These are phyloP conservation scores for Durotheca rogersii DNA, from an alignment of 495 filamentous ascomycete genomes.

Conservation along the genomic window DNA sequence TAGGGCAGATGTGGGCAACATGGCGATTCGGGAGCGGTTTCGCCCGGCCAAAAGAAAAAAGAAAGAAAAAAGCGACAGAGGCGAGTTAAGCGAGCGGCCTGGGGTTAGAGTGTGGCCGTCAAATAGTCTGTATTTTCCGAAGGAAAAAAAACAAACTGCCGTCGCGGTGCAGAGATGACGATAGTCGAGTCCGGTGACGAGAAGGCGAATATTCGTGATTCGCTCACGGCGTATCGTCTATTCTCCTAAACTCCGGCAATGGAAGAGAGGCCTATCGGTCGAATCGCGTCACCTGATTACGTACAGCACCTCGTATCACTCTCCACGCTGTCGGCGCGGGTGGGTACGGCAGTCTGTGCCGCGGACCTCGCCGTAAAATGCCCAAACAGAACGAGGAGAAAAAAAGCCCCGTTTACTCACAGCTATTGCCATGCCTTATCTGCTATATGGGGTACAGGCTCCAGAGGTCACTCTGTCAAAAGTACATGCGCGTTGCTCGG, in stretches of 20 bases:
- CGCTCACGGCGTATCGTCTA: not conserved
- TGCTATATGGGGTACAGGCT: not conserved
- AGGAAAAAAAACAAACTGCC: too few relatives aligned
- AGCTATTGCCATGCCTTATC: too few relatives aligned
- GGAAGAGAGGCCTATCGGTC: conserved; percentile 1
- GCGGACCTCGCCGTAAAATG: too few relatives aligned
- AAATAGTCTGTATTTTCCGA: too few relatives aligned
- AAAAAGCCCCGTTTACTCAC: not conserved
- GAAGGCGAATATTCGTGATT: conserved; percentile 6
- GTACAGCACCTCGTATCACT: not conserved
- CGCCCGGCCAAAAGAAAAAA: not conserved
- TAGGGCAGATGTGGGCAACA: not conserved
- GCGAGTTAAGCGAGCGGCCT: too few relatives aligned
- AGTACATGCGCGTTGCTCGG: not conserved
- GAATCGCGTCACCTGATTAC: conserved; percentile 11
- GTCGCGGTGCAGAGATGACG: too few relatives aligned
- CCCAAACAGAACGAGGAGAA: too few relatives aligned
- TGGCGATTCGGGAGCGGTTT: not conserved
- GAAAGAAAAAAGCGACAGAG: too few relatives aligned
- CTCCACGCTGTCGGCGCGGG: conserved; percentile 1
- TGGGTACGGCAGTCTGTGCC: too few relatives aligned
- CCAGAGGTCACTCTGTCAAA: not conserved
- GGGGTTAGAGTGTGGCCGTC: too few relatives aligned
- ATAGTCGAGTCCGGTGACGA: not conserved
- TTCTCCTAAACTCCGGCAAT: conserved; percentile 25